These are phyloP conservation scores for Galium porrigens DNA, from an alignment of 305 asterid species.

Conservation along the genomic window DNA sequence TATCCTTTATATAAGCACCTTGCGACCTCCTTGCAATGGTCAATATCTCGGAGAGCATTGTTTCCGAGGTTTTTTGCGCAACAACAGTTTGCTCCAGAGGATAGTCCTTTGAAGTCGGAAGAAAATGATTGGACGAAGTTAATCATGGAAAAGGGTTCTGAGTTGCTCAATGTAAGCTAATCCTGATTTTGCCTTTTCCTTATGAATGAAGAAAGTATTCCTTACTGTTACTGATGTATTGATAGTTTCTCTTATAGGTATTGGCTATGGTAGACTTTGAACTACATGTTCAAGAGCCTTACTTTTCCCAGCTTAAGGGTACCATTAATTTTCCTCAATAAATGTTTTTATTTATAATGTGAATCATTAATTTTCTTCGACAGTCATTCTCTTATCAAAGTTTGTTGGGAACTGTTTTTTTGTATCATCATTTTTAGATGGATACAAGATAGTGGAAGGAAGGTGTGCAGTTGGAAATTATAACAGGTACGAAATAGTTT, in stretches of 20 bases:
- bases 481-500: slow-evolving; percentile 31
- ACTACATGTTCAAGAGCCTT: slow-evolving; percentile 84
- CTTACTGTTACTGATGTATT: slow-evolving; percentile 11
- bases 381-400: slow-evolving; percentile 1
- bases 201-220: slow-evolving; percentile 7
- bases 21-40: slow-evolving; percentile 38
- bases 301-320: slow-evolving; percentile 65
- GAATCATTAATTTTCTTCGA: background rate
- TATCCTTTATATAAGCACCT: slow-evolving; percentile 65
- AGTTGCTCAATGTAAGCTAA: slow-evolving; percentile 38
- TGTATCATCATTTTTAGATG: slow-evolving; percentile 32
- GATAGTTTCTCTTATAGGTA: slow-evolving; percentile 27
- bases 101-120: slow-evolving; percentile 23
- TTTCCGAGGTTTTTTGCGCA: slow-evolving; percentile 20
- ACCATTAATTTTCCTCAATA: slow-evolving; percentile 10
- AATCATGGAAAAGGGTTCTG: slow-evolving; percentile 36
- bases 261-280: slow-evolving; percentile 52
- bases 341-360: slow-evolving; percentile 1
- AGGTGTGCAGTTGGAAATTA: slow-evolving; percentile 66
- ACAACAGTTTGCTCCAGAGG: slow-evolving; percentile 21
- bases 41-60: slow-evolving; percentile 36
- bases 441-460: slow-evolving; percentile 67
- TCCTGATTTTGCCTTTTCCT: slow-evolving; percentile 6
- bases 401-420: background rate
- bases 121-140: slow-evolving; percentile 37